Conservation (phyloP, 176 grass and related monocot genomes). For the Oryza rufipogon region DNA sequence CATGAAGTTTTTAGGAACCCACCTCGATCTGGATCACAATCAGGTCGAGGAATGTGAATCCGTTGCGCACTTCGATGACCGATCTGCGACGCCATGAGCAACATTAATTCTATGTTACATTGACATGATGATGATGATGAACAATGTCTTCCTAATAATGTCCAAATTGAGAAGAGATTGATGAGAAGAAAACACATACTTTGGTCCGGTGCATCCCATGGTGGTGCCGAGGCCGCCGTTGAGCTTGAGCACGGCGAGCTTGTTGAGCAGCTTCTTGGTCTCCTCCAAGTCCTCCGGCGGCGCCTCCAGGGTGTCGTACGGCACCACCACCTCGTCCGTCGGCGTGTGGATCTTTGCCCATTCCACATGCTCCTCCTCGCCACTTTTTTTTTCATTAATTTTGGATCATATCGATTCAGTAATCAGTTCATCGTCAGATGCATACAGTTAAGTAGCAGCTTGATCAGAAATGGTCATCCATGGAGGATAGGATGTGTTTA, state of each 20-base stretch:
- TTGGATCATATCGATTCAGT: background rate
- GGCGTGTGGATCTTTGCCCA: constrained; percentile 95
- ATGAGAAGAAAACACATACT: constrained; percentile 35
- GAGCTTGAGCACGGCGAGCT: constrained; percentile 94
- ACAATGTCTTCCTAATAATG: background rate
- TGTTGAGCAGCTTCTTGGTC: constrained; percentile 84
- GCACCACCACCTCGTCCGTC: constrained; percentile 83
- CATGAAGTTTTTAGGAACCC: background rate
- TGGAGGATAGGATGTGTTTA: background rate
- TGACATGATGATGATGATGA: background rate
- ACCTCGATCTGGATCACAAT: constrained; percentile 98
- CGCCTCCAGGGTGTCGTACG: constrained; percentile 73
- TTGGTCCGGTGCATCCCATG: constrained; percentile 95
- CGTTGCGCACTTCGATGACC: constrained; percentile 93
- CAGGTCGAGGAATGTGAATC: constrained; percentile 91
- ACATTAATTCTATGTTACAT: background rate
- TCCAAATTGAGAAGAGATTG: background rate
- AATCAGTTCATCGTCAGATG: background rate
- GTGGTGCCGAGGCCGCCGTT: constrained; percentile 90
- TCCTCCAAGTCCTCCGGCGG: constrained; percentile 52
- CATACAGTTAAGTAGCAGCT: background rate
- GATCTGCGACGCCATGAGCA: constrained; percentile 46
- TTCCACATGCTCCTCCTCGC: constrained; percentile 79
- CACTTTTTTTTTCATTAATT: constrained; percentile 6
- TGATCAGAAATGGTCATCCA: background rate